Conservation (phyloP, 345 rosid species). For the Brassica cretica region DNA sequence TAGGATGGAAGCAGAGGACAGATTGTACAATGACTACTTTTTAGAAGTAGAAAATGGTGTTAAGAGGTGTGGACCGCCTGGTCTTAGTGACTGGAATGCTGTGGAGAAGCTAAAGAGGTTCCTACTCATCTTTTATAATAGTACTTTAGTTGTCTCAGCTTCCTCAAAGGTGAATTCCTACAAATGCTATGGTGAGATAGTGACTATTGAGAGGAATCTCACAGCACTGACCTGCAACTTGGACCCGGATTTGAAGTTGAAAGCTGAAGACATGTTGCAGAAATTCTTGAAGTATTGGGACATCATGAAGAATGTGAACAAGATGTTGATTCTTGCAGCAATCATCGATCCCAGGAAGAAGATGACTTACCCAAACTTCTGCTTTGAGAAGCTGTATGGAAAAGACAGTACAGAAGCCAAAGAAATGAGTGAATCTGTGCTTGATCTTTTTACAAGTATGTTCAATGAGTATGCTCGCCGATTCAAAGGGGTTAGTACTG, state of each 20-base stretch:
- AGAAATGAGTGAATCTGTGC: not conserved
- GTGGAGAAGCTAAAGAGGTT: not conserved
- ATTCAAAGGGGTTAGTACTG: not conserved
- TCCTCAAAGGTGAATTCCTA: not conserved
- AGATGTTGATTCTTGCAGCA: no score
- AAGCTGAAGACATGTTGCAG: not conserved
- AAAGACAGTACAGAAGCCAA: no score
- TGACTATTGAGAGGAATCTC: not conserved
- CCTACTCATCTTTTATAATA: not conserved
- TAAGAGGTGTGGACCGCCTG: not conserved
- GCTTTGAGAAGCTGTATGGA: no score
- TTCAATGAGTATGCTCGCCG: not conserved
- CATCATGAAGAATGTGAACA: no score
- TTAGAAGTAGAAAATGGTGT: not conserved
- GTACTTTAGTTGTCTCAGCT: not conserved
- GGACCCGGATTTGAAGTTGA: not conserved
- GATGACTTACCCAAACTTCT: no score
- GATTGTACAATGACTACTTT: no score
- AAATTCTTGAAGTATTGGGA: not conserved
- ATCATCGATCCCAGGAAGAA: no score
- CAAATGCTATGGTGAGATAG: not conserved
- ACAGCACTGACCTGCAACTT: not conserved
- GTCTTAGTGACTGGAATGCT: not conserved
- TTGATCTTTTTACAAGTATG: not conserved
- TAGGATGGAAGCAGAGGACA: not conserved